Base-by-base conservation (phyloP, 2,329 filamentous ascomycete genomes). In the Mycogone perniciosa region DNA sequence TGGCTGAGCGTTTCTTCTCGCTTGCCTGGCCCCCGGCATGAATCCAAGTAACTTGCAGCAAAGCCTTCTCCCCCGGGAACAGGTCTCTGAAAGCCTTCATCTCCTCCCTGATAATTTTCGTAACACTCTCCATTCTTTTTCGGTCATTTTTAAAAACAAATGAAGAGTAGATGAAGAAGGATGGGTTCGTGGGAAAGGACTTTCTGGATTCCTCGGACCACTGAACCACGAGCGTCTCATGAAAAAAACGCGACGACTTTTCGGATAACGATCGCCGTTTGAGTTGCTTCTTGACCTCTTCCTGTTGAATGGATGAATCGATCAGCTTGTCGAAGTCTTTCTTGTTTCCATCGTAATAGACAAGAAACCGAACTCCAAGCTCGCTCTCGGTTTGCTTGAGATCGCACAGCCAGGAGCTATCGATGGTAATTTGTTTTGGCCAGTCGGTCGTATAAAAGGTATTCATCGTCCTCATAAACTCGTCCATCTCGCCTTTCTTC, bases 401-500 rank as follows among this genome's bases (percentile, higher is more conserved):
- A 20, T 60, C 52, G 38, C 54, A 52, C n/a, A 59, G 5, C 58
- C 58, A 60, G 1, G 52, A 48, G 8, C 35, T 58, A 26, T 60
- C 58, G n/a, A 67, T 65, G 0, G 65, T 67, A n/a, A 64, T 57
- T 3, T 57, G 9, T 4, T 59, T 48, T 1, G 53, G 52, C 64
- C 65, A 68, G 1, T 54, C 8, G 8, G 51, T 48, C 2, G 31
- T 54, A 26, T 67, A 65, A 27, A 65, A 64, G 0, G 34, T 20
- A 5, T 54, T 46, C 63, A 67, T 64, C 0, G 56, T 60, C 1
- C 31, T 20, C 4, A 52, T 29, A 10, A 62, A 54, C 0, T 50
- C 44, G 0, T 31, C 9, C 6, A 40, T 40, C 1, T 45, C 31
- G 7, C 7, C n/a, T 4, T 26, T 7, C 3, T 42, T 11, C 2